Conservation (phyloP, 306 rosid genomes). For the Glycine tomentella region DNA sequence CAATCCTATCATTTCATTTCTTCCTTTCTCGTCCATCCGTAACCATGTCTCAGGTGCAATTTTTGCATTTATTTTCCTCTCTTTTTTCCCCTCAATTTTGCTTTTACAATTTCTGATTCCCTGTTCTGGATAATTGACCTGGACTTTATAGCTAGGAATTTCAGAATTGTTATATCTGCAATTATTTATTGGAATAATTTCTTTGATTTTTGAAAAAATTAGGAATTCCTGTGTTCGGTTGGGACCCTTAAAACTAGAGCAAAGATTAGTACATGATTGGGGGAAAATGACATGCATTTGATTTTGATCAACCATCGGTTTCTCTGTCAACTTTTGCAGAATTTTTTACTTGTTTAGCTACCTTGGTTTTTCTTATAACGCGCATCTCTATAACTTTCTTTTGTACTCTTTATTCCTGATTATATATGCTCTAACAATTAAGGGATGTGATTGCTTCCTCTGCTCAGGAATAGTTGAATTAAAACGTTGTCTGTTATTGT, state of each 20-base stretch:
- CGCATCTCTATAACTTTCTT: not conserved
- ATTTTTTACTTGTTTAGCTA: no score
- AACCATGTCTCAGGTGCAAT: slow-evolving; percentile 51
- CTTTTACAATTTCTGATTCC: not conserved
- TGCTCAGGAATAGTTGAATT: not conserved
- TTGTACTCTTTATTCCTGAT: not conserved
- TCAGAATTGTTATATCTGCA: not conserved
- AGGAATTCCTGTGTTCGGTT: not conserved
- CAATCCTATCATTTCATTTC: not conserved
- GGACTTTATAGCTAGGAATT: not conserved
- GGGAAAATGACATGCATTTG: not conserved
- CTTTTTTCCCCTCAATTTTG: not conserved
- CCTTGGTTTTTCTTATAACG: no score
- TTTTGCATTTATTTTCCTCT: not conserved
- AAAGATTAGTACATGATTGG: not conserved
- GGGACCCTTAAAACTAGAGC: not conserved
- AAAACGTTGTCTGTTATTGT: not conserved
- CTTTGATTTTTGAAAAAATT: not conserved
- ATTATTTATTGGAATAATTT: not conserved
- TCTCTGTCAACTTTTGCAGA: no score
- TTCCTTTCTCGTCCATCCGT: not conserved
- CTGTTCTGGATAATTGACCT: not conserved
- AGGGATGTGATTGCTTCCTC: not conserved
- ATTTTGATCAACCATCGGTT: no score
- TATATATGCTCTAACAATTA: not conserved